Evolutionary conservation across 805 yeast genomes (phyloP), one percentile per base, ranked within the genome.

Genomic region (Pichia cabralensis): DNA sequence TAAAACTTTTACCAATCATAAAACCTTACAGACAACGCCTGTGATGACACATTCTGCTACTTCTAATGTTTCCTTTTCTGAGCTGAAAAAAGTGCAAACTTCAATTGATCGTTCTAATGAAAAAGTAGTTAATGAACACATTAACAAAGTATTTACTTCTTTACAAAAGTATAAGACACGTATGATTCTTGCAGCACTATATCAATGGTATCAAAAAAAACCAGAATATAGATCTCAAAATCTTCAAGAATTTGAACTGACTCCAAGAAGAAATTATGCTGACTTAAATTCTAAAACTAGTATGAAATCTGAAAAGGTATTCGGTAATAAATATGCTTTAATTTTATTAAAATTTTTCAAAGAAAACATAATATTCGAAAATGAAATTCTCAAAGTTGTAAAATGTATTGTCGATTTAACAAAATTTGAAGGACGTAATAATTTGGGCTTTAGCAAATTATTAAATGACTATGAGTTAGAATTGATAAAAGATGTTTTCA

Each of bases 111-210:
- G 46, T 8, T 15, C 40, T 2, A 20, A 42, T 18, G 18, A n/a
- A 7, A 44, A 20, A 17, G 43, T 39, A 15, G 45, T 44, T 17
- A 31, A 30, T 7, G 19, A 26, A 9, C 46, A 51, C 34, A 35
- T 48, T 6, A 34, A 31, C n/a, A 20, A 32, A 1, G 50, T 42
- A 15, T 36, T 52, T 16, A 40, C 31, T 28, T 47, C 46, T 23
- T 31, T 53, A 10, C 43, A 47, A 8, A 53, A 53, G 31, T 33
- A 36, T 26, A 53, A 53, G 26, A 46, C 46, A 6, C 37, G 35
- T 27, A 42, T 40, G 2, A 41, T 52, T 12, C 26, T 48, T 6
- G 40, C 38, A 29, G 35, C 45, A 8, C 47, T 41, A 33, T 38
- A 40, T 21, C 15, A 35, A 6, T 52, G 56, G 55, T 38, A 39